Evolutionary conservation across 2,329 filamentous ascomycete species (phyloP).

Genomic region (Emergomyces africanus): DNA sequence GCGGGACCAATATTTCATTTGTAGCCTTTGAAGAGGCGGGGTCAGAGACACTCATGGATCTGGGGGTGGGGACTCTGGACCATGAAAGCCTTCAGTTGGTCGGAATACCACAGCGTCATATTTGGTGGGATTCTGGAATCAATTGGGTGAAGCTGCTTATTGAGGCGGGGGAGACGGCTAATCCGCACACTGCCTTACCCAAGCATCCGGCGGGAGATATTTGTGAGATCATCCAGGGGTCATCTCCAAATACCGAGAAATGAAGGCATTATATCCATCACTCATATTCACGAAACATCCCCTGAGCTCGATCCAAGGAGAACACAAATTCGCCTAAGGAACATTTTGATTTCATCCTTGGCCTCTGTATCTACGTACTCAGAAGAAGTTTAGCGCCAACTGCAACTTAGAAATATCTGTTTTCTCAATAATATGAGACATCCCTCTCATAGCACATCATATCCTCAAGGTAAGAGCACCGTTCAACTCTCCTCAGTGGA

Average conservation of each 20-base stretch:
- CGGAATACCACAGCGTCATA: constrained; percentile 12
- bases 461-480: not conserved
- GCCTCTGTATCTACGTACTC: not conserved
- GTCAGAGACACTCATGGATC: constrained; percentile 11
- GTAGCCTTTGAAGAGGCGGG: constrained; percentile 3
- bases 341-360: constrained; percentile 49
- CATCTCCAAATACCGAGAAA: not conserved
- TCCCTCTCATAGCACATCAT: not conserved
- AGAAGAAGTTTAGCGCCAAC: not conserved
- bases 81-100: constrained; percentile 8
- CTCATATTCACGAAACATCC: constrained; percentile 22
- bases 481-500: not conserved
- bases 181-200: not conserved
- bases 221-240: not conserved
- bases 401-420: not conserved
- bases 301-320: constrained; percentile 43
- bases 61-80: constrained; percentile 16
- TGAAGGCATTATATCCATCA: constrained; percentile 14
- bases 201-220: not conserved
- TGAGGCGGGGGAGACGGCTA: not conserved
- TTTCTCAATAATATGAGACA: not conserved
- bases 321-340: constrained; percentile 53
- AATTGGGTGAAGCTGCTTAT: constrained; percentile 12
- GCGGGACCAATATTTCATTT: constrained; percentile 17
- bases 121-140: constrained; percentile 14